Conservation (phyloP, 139 green algal species). For the Chlorella ohadii region DNA sequence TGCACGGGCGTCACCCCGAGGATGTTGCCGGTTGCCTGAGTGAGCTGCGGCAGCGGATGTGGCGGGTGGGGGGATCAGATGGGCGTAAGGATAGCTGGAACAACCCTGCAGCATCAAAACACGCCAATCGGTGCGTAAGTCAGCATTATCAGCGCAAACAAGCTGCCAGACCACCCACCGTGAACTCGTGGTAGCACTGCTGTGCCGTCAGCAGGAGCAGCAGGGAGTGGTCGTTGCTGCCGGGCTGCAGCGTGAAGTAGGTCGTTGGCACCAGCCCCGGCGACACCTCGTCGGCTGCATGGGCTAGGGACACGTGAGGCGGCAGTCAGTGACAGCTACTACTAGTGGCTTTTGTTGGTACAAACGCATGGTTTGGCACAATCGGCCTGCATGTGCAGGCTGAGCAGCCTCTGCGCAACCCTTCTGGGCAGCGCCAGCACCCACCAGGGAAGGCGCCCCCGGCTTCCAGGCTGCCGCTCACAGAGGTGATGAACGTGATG, state of each 20-base stretch:
- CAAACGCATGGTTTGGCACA: too few species aligned
- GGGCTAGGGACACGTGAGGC: too few species aligned
- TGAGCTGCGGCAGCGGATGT: slow-evolving; percentile 8
- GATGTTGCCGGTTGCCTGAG: slow-evolving; percentile 12
- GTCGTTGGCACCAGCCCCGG: not conserved
- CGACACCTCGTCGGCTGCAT: not conserved
- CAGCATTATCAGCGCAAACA: too few species aligned
- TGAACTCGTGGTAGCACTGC: slow-evolving; percentile 14
- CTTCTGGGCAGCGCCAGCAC: not conserved
- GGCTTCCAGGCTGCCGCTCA: not conserved
- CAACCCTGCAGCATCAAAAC: too few species aligned
- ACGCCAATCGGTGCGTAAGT: too few species aligned
- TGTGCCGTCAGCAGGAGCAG: not conserved
- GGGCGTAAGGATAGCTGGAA: too few species aligned
- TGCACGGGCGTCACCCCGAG: slow-evolving; percentile 2
- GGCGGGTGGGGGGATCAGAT: not conserved
- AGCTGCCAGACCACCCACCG: too few species aligned
- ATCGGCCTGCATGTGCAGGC: too few species aligned
- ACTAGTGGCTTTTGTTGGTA: too few species aligned
- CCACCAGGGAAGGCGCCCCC: not conserved
- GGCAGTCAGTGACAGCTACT: too few species aligned
- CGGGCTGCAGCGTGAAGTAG: not conserved
- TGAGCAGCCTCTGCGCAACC: too few species aligned
- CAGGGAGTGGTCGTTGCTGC: not conserved
- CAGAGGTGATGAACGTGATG: not conserved